These are phyloP conservation scores for Picocystis salinarum DNA, from an alignment of 139 green algal genomes.

Conservation along the genomic window DNA sequence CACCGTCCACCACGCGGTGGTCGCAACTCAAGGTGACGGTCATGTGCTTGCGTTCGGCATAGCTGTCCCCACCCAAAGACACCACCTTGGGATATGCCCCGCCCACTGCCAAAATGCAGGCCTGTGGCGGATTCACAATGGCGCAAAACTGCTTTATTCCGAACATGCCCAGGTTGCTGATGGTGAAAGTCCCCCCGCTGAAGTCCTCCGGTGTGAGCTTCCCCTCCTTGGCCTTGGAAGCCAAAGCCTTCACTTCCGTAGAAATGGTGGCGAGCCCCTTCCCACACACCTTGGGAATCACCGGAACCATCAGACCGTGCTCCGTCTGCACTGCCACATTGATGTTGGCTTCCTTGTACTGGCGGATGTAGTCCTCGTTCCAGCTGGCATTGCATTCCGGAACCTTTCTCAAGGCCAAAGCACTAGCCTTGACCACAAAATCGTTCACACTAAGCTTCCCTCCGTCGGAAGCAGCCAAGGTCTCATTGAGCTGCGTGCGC, in stretches of 20 bases:
- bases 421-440: slow-evolving; percentile 70
- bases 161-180: slow-evolving; percentile 79
- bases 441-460: slow-evolving; percentile 87
- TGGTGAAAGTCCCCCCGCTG: slow-evolving; percentile 48
- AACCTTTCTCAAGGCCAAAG: slow-evolving; percentile 57
- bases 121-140: slow-evolving; percentile 84
- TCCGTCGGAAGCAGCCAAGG: slow-evolving; percentile 16
- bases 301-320: slow-evolving; percentile 76
- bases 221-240: slow-evolving; percentile 36
- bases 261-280: slow-evolving; percentile 37
- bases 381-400: slow-evolving; percentile 57
- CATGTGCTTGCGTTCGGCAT: slow-evolving; percentile 30
- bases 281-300: slow-evolving; percentile 32
- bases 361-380: slow-evolving; percentile 65
- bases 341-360: slow-evolving; percentile 70
- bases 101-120: slow-evolving; percentile 24
- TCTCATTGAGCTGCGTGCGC: slow-evolving; percentile 31
- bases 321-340: slow-evolving; percentile 72
- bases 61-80: slow-evolving; percentile 13
- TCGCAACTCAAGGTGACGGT: slow-evolving; percentile 68
- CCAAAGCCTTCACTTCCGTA: slow-evolving; percentile 39
- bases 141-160: slow-evolving; percentile 77
- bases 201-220: slow-evolving; percentile 39
- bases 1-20: slow-evolving; percentile 64
- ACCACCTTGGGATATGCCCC: slow-evolving; percentile 20